Evolutionary conservation across 208 protist genomes (phyloP), one percentile per base, ranked within the genome.

Genomic region (Trypanosoma cruzi): DNA sequence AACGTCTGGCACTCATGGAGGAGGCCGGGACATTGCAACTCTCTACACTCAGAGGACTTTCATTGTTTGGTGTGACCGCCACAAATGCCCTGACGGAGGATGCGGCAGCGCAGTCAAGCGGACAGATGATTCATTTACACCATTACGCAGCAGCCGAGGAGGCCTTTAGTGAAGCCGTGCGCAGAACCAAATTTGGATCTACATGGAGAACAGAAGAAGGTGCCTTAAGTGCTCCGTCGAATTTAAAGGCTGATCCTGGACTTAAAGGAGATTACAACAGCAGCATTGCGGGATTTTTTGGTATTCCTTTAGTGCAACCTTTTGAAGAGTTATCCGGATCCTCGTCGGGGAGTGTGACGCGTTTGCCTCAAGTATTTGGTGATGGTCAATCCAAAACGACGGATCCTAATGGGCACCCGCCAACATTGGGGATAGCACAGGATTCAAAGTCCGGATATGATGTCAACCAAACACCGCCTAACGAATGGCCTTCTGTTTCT

Each of bases 51-150:
- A 84, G 84, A 62, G 80, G 81, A 2, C 40, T 91, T 18, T 81
- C 79, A 20, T 50, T 86, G 6, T 84, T 93, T 56, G 84, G 88
- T 29, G 71, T 91, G 8, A 73, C 81, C 16, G 69, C 75, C 28
- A 80, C 81, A 48, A 93, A 93, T 58, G 54, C 78, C 44, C 56
- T 89, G 24, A 87, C 85, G 2, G 84, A 89, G 44, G 83, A 89
- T 44, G 83, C 76, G 52, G 75, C 75, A 2, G 71, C 64, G 22
- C 64, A 70, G 40, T 70, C 80, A 44, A 68, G 62, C 14, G 60
- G 81, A 16, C 46, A 73, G 52, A 86, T 88, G 49, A 85, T 89
- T 46, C 73, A 76, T 11, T 68, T 49, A 14, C 44, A 89, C n/a
- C 73, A 76, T 28, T 89, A 92, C 68, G 80, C 77, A 24, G 32